Evolutionary conservation across 1,284 basidiomycete species (phyloP), one percentile per base, ranked within the genome.

Genomic region (Cryptococcus depauperatus): DNA sequence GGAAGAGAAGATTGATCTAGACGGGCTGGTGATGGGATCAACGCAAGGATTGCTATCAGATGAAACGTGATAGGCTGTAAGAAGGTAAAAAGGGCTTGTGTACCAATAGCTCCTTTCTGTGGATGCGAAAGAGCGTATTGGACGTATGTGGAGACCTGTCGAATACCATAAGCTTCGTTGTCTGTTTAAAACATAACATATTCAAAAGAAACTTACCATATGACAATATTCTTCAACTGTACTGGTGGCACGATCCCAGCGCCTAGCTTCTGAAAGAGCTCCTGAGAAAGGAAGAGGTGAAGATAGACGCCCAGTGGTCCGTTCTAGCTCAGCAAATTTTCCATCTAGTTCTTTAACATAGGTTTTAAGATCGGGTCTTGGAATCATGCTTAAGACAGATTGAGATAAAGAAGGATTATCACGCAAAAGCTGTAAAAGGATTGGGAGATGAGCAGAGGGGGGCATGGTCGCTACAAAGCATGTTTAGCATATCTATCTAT

Each of bases 91-190:
- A 61, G 54, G 6, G 60, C 54, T 27, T 58, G 53, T 2, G 56
- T 48, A 44, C 59, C 59, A 21, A 47, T 21, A 5, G 51, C 23
- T 8, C 50, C 29, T 34, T 35, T 29, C 2, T 43, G 26, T 1
- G 44, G 18, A 1, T 55, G 21, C 4, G 56, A 50, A 1, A 57
- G 46, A 49, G 66, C 58, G 51, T 62, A 68, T 25, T 55, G 52
- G 42, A 69, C 48, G 43, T 66, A 69, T 0, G 65, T 66, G 5
- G 56, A 48, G 9, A 65, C 57, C 62, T 62, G 34, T 14, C 9
- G 41, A 5, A 44, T 55, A 35, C 33, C 14, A 21, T 41, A 14
- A 33, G 35, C 27, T 23, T 18, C 18, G 28, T 35, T 21, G 32
- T 2, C 14, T 18, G 23, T 22, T 16, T n/a, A n/a, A n/a, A n/a